Base-by-base conservation (phyloP, 106 monocot species). In the Platanthera zijinensis region DNA sequence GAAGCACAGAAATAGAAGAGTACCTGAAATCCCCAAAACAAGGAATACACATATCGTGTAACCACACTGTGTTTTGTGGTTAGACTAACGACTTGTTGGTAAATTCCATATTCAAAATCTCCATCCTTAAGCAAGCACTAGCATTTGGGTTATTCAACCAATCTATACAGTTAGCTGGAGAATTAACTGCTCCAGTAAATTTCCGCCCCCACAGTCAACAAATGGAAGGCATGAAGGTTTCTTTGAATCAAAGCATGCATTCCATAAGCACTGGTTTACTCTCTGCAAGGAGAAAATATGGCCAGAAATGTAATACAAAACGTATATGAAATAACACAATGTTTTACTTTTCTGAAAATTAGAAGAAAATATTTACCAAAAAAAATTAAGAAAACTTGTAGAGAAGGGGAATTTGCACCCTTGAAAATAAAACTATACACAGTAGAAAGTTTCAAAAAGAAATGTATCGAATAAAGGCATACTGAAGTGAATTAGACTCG, bases 1-100 rank as follows among this genome's bases (percentile, higher is more conserved):
- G 19, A 61, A 61, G 59, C 67, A 13, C 11, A 39, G 14, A 67
- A 45, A 67, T 67, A 70, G 8, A n/a, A 70, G 66, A 70, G 48
- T 17, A 89, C 88, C 88, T 81, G 88, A 32, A 89, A 89, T 18
- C 88, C 88, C 88, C 88, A 89, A 72, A 83, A 83, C 30, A 85
- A 74, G 46, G 85, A 89, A 83, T 85, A 85, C 78, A 85, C 67
- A 54, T 89, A 89, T 69, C 85, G 80, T 53, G 52, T 72, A 22
- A 78, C 63, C 14, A 85, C n/a, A 47, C 78, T 81, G 25, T 54
- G 7, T 49, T 76, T n/a, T 51, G 75, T 69, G 5, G 78, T 80
- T 9, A 89, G 56, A 50, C 52, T 0, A 76, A 81, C 73, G 74
- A 57, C 69, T 45, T 78, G 80, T 30, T 46, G 5, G 77, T 89